These are phyloP conservation scores for Agaricus sinodeliciosus DNA, from an alignment of 768 basidiomycete species.

Conservation along the genomic window DNA sequence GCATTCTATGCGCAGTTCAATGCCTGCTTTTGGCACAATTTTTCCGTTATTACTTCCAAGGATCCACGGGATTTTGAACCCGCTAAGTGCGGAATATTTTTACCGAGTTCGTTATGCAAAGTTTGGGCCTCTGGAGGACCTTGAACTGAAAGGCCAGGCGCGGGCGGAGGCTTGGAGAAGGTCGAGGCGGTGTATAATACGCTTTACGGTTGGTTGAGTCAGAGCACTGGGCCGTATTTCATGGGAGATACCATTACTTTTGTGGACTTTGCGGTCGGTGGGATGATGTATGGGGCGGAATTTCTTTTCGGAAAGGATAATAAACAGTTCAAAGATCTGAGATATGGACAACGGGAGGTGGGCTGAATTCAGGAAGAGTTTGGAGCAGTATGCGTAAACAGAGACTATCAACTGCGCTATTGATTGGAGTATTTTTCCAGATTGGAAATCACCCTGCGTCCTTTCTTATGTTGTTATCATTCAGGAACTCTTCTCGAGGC, in stretches of 20 bases:
- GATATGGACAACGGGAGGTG: conserved; percentile 17
- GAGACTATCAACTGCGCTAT: no score
- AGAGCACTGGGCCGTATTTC: not conserved
- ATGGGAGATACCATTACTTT: conserved; percentile 10
- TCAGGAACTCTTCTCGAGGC: no score
- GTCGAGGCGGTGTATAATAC: conserved; percentile 3
- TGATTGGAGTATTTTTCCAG: no score
- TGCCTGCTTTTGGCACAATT: no score
- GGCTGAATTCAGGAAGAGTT: conserved; percentile 8
- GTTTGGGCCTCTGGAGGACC: not conserved
- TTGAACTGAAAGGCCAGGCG: conserved; percentile 3
- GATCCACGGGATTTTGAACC: conserved; percentile 1
- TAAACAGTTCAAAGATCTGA: conserved; percentile 15
- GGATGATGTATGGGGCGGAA: conserved; percentile 4
- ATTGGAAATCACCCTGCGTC: no score
- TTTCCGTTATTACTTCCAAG: no score
- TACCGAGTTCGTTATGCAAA: not conserved
- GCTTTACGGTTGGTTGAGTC: conserved; percentile 8
- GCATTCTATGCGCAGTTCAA: conserved; percentile 17
- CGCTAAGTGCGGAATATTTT: conserved; percentile 9
- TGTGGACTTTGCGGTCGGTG: conserved; percentile 11
- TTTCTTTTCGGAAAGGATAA: conserved; percentile 13
- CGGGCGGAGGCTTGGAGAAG: not conserved
- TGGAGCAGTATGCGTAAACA: conserved; percentile 9
- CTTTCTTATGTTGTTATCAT: no score